phyloP scores from a whole-genome alignment of 2,329 filamentous ascomycete genomes.

The Xylaria sp. region DNA sequence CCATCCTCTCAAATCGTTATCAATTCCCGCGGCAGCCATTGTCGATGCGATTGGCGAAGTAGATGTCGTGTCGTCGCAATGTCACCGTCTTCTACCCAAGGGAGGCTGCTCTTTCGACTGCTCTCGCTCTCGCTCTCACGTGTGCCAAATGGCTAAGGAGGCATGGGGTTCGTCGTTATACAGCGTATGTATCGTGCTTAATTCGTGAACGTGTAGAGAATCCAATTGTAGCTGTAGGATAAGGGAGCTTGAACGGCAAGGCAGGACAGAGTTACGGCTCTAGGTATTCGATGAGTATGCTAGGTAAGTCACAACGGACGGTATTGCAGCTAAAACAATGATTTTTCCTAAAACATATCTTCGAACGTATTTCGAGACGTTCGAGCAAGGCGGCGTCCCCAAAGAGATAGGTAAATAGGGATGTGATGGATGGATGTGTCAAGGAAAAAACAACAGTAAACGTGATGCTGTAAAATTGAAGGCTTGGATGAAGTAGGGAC shows the following conservation, averaged over 20 bases:
- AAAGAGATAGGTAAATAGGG: neutral
- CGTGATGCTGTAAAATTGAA: neutral
- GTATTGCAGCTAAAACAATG: neutral
- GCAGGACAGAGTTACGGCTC: conserved; percentile 1
- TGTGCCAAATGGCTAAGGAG: conserved; percentile 26
- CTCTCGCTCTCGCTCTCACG: conserved; percentile 33
- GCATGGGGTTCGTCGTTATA: conserved; percentile 35
- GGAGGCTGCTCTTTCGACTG: conserved; percentile 25
- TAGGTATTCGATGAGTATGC: conserved; percentile 2
- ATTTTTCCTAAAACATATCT: conserved; percentile 1
- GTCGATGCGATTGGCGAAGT: conserved; percentile 38
- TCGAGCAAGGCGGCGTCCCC: neutral
- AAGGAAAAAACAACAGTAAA: neutral
- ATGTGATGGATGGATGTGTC: neutral
- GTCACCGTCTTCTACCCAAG: conserved; percentile 38
- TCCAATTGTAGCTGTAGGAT: neutral
- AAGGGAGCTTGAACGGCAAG: neutral
- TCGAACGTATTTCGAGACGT: conserved; percentile 11
- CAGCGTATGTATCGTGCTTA: conserved; percentile 7
- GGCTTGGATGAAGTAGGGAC: neutral
- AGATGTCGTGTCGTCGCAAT: conserved; percentile 34
- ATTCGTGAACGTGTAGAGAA: neutral
- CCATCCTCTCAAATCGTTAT: conserved; percentile 92
- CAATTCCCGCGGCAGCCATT: conserved; percentile 59
- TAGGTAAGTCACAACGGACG: neutral